Evolutionary conservation across 257 asterid genomes (phyloP), one percentile per base, ranked within the genome.

Genomic region (Cinchona pubescens): DNA sequence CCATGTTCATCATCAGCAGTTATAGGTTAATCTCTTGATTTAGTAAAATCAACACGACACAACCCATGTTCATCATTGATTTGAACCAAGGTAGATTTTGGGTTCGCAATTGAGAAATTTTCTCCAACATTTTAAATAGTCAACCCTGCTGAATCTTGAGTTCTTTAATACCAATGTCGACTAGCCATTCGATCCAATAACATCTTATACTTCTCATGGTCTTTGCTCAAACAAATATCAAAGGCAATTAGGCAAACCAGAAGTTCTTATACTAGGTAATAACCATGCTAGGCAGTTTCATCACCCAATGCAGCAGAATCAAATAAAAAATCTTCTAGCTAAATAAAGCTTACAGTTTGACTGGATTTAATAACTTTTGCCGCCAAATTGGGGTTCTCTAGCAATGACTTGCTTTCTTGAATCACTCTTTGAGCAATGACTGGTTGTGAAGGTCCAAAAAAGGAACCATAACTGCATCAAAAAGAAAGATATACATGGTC

Each of bases 361-460:
- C 64, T 83, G 65, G 80, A 70, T 76, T 84, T 87, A 61, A 76
- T 60, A 5, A 92, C 83, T 78, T 83, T 92, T 29, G 91, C 91
- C 5, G 96, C 91, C 87, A 90, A 79, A 72, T 90, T 81, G 32
- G 96, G 98, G 73, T 90, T 95, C 83, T 95, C 98, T 83, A 90
- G 67, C 79, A 95, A 80, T 59, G 96, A 85, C 86, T 85, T 95
- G 96, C 99, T 95, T 87, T 92, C 97, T 85, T 95, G 93, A 83
- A 95, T 91, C 49, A 95, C 99, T 86, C 99, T 89, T 73, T 84
- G 89, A 79, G 99, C 92, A 83, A 95, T 95, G 82, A 88, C 88
- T 15, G 98, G 98, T 81, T 89, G 94, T 27, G 98, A 91, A 71
- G 97, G 98, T 69, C 99, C 99, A 82, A 95, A 95, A 83, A 95